phyloP scores from a whole-genome alignment of 192 early-diverging fungal species.

The Linnemannia schmuckeri region DNA sequence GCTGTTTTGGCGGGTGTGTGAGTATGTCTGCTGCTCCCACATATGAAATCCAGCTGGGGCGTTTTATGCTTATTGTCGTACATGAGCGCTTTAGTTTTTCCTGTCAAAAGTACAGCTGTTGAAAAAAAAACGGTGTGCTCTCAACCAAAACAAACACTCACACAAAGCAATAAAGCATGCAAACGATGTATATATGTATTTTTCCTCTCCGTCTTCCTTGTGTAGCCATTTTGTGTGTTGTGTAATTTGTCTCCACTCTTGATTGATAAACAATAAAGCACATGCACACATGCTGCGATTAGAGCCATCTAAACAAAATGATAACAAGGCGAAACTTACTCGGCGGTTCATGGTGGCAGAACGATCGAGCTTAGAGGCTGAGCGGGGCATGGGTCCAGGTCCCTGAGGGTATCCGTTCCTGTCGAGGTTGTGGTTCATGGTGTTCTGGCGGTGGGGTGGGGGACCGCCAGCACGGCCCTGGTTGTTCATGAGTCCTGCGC shows the following conservation, averaged over 20 bases:
- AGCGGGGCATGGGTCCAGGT: constrained; percentile 20
- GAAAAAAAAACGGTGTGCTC: background rate
- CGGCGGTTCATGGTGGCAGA: constrained; percentile 52
- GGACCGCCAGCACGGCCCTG: constrained; percentile 46
- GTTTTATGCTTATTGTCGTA: background rate
- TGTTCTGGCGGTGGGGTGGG: constrained; percentile 16
- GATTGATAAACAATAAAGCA: background rate
- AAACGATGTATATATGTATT: background rate
- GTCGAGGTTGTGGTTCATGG: constrained; percentile 4
- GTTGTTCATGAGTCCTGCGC: constrained; percentile 41
- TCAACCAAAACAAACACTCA: background rate
- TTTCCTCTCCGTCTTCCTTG: background rate
- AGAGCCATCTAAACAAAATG: background rate
- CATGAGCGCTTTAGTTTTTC: background rate
- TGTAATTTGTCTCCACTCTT: background rate
- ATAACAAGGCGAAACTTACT: constrained; percentile 19
- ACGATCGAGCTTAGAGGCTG: constrained; percentile 44
- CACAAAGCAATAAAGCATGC: background rate
- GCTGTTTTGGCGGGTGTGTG: background rate
- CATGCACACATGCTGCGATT: background rate
- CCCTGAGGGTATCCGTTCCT: constrained; percentile 12
- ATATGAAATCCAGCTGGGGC: background rate
- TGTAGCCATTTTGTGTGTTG: background rate
- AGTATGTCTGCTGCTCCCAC: background rate
- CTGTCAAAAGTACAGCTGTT: background rate